Evolutionary conservation across 306 rosid genomes (phyloP).

Genomic region (Fagus sylvatica): DNA sequence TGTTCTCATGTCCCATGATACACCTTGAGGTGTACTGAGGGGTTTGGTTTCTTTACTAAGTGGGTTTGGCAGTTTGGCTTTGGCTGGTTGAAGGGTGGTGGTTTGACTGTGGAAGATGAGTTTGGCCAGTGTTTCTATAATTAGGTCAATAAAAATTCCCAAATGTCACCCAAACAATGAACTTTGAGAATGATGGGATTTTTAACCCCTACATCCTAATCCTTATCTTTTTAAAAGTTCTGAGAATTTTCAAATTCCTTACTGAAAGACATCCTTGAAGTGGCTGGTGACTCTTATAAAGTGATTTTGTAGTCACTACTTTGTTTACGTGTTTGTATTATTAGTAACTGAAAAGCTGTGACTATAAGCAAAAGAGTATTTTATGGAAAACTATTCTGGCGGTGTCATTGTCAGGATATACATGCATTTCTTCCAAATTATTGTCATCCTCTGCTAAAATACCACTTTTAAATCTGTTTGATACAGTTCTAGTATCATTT

Average conservation of each 20-base stretch:
- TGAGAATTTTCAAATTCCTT: neutral
- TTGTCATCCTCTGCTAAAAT: neutral
- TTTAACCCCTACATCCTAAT: neutral
- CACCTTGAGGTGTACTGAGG: neutral
- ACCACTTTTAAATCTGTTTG: neutral
- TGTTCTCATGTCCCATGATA: neutral
- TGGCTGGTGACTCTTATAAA: neutral
- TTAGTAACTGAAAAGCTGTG: neutral
- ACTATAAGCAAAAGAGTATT: neutral
- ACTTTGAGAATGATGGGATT: neutral
- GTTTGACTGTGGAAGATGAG: neutral
- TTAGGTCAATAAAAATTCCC: neutral
- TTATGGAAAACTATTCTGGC: neutral
- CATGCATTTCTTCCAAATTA: neutral
- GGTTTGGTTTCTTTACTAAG: neutral
- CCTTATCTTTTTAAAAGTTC: neutral
- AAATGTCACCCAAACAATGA: neutral
- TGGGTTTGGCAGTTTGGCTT: neutral
- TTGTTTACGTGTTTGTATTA: neutral
- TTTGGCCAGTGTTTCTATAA: neutral
- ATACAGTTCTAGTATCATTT: neutral
- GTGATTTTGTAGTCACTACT: neutral
- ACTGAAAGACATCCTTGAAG: neutral
- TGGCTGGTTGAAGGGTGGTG: neutral
- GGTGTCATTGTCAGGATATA: neutral